Evolutionary conservation across 169 alveolate species (phyloP).

Genomic region (Miamiensis avidus): DNA sequence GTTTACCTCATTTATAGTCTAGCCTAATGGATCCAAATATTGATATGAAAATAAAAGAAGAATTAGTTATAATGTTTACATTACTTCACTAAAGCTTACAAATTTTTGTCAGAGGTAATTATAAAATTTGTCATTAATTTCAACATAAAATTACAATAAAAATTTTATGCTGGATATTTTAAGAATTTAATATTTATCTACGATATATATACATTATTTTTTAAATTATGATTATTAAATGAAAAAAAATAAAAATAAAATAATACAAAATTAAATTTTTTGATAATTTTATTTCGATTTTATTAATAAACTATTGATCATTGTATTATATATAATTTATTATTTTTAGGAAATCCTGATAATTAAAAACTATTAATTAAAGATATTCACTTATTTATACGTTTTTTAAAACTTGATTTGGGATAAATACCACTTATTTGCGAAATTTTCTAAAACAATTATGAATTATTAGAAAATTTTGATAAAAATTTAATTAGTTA

Average conservation of each 20-base stretch:
- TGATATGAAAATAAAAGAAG: not conserved
- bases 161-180: too few species aligned
- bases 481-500: not conserved
- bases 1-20: not conserved
- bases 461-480: not conserved
- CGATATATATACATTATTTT: too few species aligned
- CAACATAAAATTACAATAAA: too few species aligned
- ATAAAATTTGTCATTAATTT: too few species aligned
- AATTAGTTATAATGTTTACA: not conserved
- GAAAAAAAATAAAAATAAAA: too few species aligned
- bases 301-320: too few species aligned
- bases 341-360: not conserved
- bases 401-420: not conserved
- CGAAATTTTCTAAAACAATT: not conserved
- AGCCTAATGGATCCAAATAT: not conserved
- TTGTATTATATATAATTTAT: too few species aligned
- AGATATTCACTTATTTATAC: not conserved
- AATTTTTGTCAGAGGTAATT: not conserved
- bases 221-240: too few species aligned
- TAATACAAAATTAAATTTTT: too few species aligned
- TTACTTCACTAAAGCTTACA: not conserved
- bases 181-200: too few species aligned
- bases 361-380: too few species aligned
- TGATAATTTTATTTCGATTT: not conserved
- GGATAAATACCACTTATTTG: not conserved